Base-by-base conservation (phyloP, 2,329 filamentous ascomycete genomes). In the Fusarium udum region DNA sequence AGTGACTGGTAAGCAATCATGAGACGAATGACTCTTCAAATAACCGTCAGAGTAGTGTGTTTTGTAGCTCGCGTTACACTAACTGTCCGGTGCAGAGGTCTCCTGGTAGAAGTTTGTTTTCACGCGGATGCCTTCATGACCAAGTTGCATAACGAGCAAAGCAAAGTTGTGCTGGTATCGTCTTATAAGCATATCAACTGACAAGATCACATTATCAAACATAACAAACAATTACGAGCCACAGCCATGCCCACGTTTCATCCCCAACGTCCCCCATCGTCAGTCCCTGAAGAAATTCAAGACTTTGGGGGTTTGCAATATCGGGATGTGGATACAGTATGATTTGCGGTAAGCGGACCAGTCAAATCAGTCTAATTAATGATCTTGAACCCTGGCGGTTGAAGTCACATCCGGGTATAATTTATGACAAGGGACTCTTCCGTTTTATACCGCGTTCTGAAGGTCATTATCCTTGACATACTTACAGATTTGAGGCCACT, bases 281-380 rank as follows among this genome's bases (percentile, higher is more conserved):
- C 31, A 26, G 6, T n/a, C 31, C 36, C 5, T n/a, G 31, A 6
- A 3, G 12, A 31, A 48, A 49, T 68, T 68, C 36, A 48, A 51
- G 48, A 68, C 56, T 68, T 68, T 68, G 65, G 64, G 64, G 64
- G 65, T 68, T 36, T 12, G 32, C 37, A 46, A 64, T 22, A 49
- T 40, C 32, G 45, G 43, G 55, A 31, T 36, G 34, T 22, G 39
- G 45, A 53, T 7, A 32, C 40, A 36, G 22, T 22, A 39, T 28
- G 36, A 56, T 39, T 40, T 22, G n/a, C n/a, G 32, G 49, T 68
- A 68, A 55, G 65, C 63, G 65, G 26, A 39, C 65, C 55, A 68
- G 67, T 67, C 42, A 68, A 26, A 42, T 32, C 12, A 3, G 3
- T 15, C 4, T 15, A 24, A 39, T 55, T 67, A 24, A 43, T n/a